Conservation (phyloP, 1,139 yeast genomes). For the Suhomyces kunorum region DNA sequence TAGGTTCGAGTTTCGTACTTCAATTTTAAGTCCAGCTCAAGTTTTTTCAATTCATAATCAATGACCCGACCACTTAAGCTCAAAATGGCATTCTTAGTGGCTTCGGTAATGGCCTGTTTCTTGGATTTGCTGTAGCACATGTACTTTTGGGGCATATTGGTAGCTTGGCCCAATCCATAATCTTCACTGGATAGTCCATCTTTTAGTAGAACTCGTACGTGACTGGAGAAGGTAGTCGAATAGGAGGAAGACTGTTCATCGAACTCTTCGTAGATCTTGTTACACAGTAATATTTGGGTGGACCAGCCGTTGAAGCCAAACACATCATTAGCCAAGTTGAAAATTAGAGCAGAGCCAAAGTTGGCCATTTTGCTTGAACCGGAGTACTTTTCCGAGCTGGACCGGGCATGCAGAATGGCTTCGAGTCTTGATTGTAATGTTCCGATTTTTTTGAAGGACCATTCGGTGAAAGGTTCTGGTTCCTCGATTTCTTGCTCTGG, state of each 20-base stretch:
- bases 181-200: conserved; percentile 51
- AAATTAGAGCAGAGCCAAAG: conserved; percentile 30
- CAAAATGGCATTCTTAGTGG: conserved; percentile 41
- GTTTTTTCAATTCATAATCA: conserved; percentile 19
- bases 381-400: conserved; percentile 14
- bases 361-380: conserved; percentile 12
- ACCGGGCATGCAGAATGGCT: conserved; percentile 22
- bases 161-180: conserved; percentile 44
- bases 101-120: conserved; percentile 57
- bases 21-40: conserved; percentile 3
- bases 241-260: conserved; percentile 20
- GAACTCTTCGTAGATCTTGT: conserved; percentile 25
- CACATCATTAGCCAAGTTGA: conserved; percentile 58
- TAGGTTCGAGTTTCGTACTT: conserved; percentile 5
- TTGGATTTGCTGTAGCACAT: conserved; percentile 46
- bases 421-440: conserved; percentile 40
- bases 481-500: conserved; percentile 9
- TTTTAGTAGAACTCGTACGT: conserved; percentile 41
- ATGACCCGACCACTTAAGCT: conserved; percentile 28
- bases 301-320: conserved; percentile 75
- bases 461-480: conserved; percentile 15
- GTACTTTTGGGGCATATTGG: conserved; percentile 34
- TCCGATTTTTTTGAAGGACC: conserved; percentile 39
- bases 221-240: conserved; percentile 27
- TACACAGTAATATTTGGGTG: conserved; percentile 42